A percentile compares a stretch with the other conserved stretches of the same genome.
Evolutionary conservation across 2,329 filamentous ascomycete species (phyloP).

Genomic region (Paramyrothecium sp.): DNA sequence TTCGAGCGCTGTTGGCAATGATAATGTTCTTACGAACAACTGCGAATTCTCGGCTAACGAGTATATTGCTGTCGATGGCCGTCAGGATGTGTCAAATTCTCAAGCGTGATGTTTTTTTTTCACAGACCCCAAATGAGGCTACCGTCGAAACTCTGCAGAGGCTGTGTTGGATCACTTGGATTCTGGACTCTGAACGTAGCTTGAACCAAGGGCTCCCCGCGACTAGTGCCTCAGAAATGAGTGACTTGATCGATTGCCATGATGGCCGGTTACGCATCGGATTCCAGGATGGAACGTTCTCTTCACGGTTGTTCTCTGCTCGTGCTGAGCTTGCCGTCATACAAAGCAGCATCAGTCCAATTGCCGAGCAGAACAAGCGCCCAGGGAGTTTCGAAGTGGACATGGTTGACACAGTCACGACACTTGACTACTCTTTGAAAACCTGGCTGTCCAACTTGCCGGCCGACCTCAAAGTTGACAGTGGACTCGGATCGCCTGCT

Average conservation of each 20-base stretch:
- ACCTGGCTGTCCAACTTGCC: not conserved
- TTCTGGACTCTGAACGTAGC: not conserved
- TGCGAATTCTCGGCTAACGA: not conserved
- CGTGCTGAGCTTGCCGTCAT: not conserved
- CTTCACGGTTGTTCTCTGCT: not conserved
- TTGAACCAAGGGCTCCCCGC: not conserved
- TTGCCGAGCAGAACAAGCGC: no score
- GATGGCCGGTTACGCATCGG: not conserved
- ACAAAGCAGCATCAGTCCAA: not conserved
- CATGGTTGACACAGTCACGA: not conserved
- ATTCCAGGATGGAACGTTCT: not conserved
- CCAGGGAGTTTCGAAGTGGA: not conserved
- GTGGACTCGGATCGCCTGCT: not conserved
- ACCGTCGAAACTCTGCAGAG: not conserved
- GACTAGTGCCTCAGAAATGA: not conserved
- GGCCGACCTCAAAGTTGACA: not conserved
- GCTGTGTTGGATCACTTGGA: not conserved
- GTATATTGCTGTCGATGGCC: not conserved
- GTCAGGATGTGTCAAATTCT: not conserved
- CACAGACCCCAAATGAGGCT: not conserved
- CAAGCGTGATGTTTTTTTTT: not conserved
- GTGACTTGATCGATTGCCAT: not conserved
- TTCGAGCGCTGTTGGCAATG: not conserved
- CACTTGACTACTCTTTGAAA: not conserved
- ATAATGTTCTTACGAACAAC: not conserved